Conservation (phyloP, 768 basidiomycete species). For the Trametes villosa region DNA sequence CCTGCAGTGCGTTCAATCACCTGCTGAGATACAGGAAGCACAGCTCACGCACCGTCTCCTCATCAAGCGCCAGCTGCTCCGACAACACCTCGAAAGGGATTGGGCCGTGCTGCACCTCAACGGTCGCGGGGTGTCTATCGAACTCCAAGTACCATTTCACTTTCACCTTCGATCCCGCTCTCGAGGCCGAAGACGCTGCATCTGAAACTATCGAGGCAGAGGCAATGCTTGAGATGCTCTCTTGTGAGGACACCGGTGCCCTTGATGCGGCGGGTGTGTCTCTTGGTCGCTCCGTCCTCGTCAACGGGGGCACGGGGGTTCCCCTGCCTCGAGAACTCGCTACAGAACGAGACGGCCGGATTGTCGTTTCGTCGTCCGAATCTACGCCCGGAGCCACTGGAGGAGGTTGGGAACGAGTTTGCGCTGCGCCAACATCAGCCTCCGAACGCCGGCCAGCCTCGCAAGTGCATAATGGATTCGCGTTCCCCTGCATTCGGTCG, state of each 20-base stretch:
- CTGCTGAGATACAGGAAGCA: background rate
- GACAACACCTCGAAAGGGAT: conserved; percentile 35
- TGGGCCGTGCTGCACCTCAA: conserved; percentile 38
- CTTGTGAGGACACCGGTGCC: background rate
- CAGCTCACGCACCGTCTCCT: conserved; percentile 45
- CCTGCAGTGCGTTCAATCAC: conserved; percentile 40
- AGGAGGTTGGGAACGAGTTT: background rate
- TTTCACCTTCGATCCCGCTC: background rate
- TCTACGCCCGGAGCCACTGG: background rate
- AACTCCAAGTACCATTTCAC: conserved; percentile 45
- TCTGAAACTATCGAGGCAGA: background rate
- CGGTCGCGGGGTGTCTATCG: conserved; percentile 41
- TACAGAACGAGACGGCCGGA: background rate
- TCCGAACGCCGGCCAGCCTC: background rate
- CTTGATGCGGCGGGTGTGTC: background rate
- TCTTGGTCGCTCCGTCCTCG: background rate
- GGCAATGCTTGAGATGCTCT: background rate
- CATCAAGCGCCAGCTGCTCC: conserved; percentile 39
- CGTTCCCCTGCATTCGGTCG: background rate
- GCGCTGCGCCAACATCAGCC: background rate
- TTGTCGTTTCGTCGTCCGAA: conserved; percentile 12
- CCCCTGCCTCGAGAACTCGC: background rate
- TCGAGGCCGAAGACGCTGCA: background rate
- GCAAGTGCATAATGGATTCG: background rate
- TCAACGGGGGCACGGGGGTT: background rate